phyloP scores from a whole-genome alignment of 108 stramenopile species.

The Bacterosira constricta region DNA sequence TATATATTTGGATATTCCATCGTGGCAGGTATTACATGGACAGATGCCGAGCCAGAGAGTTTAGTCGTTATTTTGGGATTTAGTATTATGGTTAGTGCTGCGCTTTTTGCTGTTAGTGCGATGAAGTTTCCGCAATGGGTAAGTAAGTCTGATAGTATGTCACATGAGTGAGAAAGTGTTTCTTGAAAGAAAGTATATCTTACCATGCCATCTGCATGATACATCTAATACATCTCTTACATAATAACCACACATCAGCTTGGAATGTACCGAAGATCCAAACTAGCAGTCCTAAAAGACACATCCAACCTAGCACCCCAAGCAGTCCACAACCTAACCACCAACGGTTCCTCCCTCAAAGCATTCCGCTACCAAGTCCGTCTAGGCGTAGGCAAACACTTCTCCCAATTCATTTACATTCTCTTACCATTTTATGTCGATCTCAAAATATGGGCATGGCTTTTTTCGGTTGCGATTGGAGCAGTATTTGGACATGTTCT shows the following conservation, averaged over 20 bases:
- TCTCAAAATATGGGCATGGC: not conserved
- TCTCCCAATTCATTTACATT: not conserved
- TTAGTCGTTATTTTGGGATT: constrained; percentile 31
- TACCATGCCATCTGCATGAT: too few species aligned
- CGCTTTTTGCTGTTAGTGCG: constrained; percentile 14
- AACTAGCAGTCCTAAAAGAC: not conserved
- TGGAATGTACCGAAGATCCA: not conserved
- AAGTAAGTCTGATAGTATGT: not conserved
- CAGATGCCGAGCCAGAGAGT: constrained; percentile 24
- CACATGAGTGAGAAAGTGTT: not conserved
- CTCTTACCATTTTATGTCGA: not conserved
- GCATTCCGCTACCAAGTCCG: not conserved
- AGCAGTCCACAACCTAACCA: not conserved
- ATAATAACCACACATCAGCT: not conserved
- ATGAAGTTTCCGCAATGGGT: constrained; percentile 41
- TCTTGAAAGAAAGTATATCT: not conserved
- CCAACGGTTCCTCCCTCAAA: not conserved
- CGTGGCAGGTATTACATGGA: constrained; percentile 29
- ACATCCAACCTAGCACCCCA: not conserved
- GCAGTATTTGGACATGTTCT: not conserved
- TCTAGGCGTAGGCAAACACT: not conserved
- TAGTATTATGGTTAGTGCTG: constrained; percentile 18
- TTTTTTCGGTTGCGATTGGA: not conserved
- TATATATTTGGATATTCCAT: constrained; percentile 26
- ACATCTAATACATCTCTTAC: too few species aligned